Base-by-base conservation (phyloP, 768 basidiomycete species). In the Sarcodon aspratus region DNA sequence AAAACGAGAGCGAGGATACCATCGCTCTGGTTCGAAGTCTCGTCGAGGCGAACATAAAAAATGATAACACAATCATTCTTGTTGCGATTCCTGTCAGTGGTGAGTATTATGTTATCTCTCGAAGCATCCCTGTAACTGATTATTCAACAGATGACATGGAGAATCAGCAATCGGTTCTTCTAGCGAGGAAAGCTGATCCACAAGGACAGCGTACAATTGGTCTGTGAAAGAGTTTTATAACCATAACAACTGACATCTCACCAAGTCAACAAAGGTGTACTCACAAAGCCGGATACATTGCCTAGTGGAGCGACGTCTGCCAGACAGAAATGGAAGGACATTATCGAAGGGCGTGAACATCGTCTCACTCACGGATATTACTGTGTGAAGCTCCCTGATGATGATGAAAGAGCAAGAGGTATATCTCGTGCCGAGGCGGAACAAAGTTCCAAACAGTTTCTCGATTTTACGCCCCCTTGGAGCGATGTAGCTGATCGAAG, bases 281-380 rank as follows among this genome's bases (percentile, higher is more conserved):
- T 85, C 9, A 87, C 85, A 0, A 86, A 87, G 54, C 78, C 82
- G 0, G 85, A 88, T 53, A 67, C 61, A 4, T 60, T 87, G 1
- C 58, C 63, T 1, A 38, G 53, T 0, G 79, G 78, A 9, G 65
- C 72, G 3, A 68, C 58, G 4, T 65, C 70, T 37, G 42, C 67
- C 42, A 71, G 64, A 12, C 43, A 65, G 33, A 40, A 35, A 31
- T 85, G 82, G 80, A 62, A 67, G n/a, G 65, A 70, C 0, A 65
- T 79, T 3, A 61, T 85, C 6, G 67, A 76, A 50, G 78, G 75
- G 33, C 66, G 65, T 37, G 44, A 60, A 43, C 62, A 83, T 54
- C 46, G 13, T 12, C 62, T 84, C 50, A 68, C 56, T 35, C 78
- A 49, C 15, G 57, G 55, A 11, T 85, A 83, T 50, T 83, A 77